These are phyloP conservation scores for Hebeloma cylindrosporum DNA, from an alignment of 768 basidiomycete species.

Conservation along the genomic window DNA sequence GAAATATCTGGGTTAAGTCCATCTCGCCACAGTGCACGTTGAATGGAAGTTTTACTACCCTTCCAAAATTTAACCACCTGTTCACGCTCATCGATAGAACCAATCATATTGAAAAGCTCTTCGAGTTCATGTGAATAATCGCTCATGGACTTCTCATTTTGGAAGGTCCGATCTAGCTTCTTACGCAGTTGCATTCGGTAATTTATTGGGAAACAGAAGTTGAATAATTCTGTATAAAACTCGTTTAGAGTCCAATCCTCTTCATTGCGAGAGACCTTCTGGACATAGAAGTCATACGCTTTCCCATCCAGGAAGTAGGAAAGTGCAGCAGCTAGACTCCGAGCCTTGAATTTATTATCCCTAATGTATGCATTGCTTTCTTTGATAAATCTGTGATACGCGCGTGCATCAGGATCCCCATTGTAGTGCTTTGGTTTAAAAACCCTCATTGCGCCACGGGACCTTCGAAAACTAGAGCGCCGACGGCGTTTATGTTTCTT, in stretches of 20 bases:
- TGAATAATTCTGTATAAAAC: slow-evolving; percentile 35
- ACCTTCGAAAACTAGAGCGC: not conserved
- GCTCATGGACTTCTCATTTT: slow-evolving; percentile 27
- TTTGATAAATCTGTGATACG: slow-evolving; percentile 19
- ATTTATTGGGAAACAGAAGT: slow-evolving; percentile 36
- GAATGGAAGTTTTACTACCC: slow-evolving; percentile 26
- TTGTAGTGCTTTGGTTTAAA: slow-evolving; percentile 20
- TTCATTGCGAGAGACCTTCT: slow-evolving; percentile 27
- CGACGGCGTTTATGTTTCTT: not conserved
- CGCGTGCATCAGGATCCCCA: slow-evolving; percentile 14
- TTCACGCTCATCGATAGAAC: slow-evolving; percentile 25
- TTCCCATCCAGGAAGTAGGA: slow-evolving; percentile 29
- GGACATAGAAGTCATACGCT: slow-evolving; percentile 34
- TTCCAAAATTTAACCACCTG: slow-evolving; percentile 36
- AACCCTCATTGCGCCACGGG: slow-evolving; percentile 5
- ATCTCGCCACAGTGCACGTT: slow-evolving; percentile 29
- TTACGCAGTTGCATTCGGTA: slow-evolving; percentile 20
- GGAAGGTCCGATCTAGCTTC: slow-evolving; percentile 23
- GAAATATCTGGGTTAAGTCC: slow-evolving; percentile 30
- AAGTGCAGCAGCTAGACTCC: no score
- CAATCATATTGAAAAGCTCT: slow-evolving; percentile 35
- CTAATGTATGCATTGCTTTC: slow-evolving; percentile 17
- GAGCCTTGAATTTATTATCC: no score
- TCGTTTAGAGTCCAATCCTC: slow-evolving; percentile 26
- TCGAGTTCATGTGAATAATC: slow-evolving; percentile 37